These are phyloP conservation scores for Asterella californica DNA, from an alignment of 225 moss, liverwort and hornwort genomes.

Conservation along the genomic window DNA sequence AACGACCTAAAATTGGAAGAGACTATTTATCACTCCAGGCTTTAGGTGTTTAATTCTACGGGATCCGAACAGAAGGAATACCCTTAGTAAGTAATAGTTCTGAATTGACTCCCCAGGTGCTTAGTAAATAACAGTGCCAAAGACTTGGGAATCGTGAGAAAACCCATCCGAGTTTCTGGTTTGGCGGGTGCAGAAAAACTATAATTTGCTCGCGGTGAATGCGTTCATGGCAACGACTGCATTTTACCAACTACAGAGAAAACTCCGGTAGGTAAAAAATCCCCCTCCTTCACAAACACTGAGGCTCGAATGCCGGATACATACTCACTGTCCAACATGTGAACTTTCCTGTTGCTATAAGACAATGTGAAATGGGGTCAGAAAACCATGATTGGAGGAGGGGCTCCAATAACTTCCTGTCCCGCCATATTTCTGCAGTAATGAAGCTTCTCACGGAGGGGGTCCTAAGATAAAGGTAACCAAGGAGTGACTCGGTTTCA, in stretches of 20 bases:
- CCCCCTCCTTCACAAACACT: neutral
- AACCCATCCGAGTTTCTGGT: neutral
- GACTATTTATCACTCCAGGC: too few relatives aligned
- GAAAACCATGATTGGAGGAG: too few relatives aligned
- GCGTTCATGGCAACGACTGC: constrained; percentile 28
- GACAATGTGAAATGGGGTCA: too few relatives aligned
- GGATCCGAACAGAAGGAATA: too few relatives aligned
- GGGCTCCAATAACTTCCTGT: neutral
- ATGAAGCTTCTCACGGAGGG: neutral
- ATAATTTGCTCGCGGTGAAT: constrained; percentile 33
- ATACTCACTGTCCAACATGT: too few relatives aligned
- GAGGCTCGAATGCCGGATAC: too few relatives aligned
- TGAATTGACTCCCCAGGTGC: neutral
- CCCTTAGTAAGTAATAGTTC: too few relatives aligned
- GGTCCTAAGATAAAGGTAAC: neutral
- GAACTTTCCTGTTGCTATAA: too few relatives aligned
- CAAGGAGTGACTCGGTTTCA: neutral
- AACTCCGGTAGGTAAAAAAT: constrained; percentile 10
- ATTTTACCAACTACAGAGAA: constrained; percentile 33
- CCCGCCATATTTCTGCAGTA: neutral
- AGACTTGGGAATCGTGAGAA: too few relatives aligned
- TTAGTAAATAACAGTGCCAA: neutral
- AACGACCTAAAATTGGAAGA: too few relatives aligned
- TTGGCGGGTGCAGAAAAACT: constrained; percentile 34
- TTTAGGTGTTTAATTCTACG: too few relatives aligned